phyloP scores from a whole-genome alignment of 192 early-diverging fungal species.

The Umbelopsis vinacea region DNA sequence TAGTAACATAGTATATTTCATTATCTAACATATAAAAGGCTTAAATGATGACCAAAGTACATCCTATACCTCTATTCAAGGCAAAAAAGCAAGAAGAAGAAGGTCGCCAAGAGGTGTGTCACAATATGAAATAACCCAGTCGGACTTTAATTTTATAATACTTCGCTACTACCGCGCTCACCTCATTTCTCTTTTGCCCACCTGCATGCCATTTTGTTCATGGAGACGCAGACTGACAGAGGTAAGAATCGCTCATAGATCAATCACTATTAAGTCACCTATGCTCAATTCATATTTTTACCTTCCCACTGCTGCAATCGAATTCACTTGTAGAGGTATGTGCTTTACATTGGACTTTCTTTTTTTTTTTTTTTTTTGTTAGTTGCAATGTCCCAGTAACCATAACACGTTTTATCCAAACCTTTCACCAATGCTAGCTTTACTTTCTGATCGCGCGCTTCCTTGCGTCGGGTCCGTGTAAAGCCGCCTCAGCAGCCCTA shows the following conservation, averaged over 20 bases:
- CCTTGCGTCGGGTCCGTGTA: slow-evolving; percentile 60
- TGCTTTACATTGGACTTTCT: background rate
- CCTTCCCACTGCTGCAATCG: background rate
- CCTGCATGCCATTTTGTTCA: slow-evolving; percentile 18
- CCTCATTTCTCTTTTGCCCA: background rate
- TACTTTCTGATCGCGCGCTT: slow-evolving; percentile 77
- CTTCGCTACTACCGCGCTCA: background rate
- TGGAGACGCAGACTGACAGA: slow-evolving; percentile 20
- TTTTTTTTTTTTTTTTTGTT: slow-evolving; percentile 20
- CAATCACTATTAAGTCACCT: background rate
- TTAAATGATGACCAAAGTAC: too few relatives aligned
- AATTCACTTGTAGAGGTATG: slow-evolving; percentile 4
- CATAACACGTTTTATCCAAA: background rate
- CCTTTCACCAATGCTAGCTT: slow-evolving; percentile 47
- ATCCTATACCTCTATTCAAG: too few relatives aligned
- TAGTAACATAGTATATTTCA: background rate
- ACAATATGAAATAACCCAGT: background rate
- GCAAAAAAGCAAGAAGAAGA: background rate
- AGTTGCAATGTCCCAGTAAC: background rate
- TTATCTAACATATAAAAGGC: too few relatives aligned
- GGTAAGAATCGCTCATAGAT: background rate
- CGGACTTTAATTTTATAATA: slow-evolving; percentile 23
- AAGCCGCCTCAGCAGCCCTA: slow-evolving; percentile 57
- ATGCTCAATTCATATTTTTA: background rate
- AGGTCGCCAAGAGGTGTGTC: slow-evolving; percentile 16